Evolutionary conservation across 2,329 filamentous ascomycete genomes (phyloP).

Genomic region (Fusarium acutatum): DNA sequence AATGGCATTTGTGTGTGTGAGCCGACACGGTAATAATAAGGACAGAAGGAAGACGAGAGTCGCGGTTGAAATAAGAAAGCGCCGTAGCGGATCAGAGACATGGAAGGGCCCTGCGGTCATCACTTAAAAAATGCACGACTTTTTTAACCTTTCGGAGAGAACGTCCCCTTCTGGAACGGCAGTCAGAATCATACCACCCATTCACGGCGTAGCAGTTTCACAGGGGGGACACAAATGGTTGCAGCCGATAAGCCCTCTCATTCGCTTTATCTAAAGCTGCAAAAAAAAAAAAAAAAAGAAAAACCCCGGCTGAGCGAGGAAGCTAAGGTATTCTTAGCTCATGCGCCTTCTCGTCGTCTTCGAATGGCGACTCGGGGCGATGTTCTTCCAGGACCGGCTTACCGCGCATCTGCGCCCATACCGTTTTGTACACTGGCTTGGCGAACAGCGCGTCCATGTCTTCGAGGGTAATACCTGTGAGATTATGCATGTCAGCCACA

Average conservation of each 20-base stretch:
- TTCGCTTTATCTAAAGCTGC: slow-evolving; percentile 15
- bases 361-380: slow-evolving; percentile 34
- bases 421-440: slow-evolving; percentile 44
- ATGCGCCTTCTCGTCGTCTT: slow-evolving; percentile 27
- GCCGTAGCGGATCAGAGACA: not conserved
- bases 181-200: slow-evolving; percentile 20
- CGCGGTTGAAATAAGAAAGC: slow-evolving; percentile 7
- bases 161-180: slow-evolving; percentile 20
- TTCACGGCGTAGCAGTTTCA: not conserved
- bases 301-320: not conserved
- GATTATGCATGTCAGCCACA: slow-evolving; percentile 1
- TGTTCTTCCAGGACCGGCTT: slow-evolving; percentile 24
- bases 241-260: slow-evolving; percentile 18
- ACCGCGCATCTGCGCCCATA: slow-evolving; percentile 42
- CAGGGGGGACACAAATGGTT: not conserved
- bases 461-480: slow-evolving; percentile 53
- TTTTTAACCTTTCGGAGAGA: not conserved
- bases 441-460: slow-evolving; percentile 53
- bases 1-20: rapidly evolving
- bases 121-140: slow-evolving; percentile 2
- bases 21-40: not conserved
- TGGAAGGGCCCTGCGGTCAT: slow-evolving; percentile 17
- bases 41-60: not conserved
- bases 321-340: slow-evolving; percentile 35
- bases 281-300: not conserved